These are phyloP conservation scores for Citrus inodora DNA, from an alignment of 345 rosid genomes.

Conservation along the genomic window DNA sequence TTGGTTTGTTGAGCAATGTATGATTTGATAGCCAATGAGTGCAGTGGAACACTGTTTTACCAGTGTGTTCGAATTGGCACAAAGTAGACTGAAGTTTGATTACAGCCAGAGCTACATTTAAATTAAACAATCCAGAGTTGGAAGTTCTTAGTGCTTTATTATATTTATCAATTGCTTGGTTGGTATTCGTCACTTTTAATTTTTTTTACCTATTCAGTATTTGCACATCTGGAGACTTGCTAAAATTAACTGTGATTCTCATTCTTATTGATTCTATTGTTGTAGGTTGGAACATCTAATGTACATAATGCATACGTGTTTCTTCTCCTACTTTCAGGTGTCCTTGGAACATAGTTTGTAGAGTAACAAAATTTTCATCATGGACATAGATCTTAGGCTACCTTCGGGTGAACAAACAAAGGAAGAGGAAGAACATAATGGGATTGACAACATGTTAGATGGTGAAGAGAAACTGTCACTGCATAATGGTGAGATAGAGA, in stretches of 20 bases:
- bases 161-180: not conserved
- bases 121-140: not conserved
- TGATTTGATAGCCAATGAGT: not conserved
- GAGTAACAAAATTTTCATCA: slow-evolving; percentile 12
- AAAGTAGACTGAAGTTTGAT: not conserved
- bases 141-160: not conserved
- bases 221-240: not conserved
- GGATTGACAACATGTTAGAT: slow-evolving; percentile 34
- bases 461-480: slow-evolving; percentile 31
- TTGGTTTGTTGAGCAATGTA: not conserved
- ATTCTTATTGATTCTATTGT: not conserved
- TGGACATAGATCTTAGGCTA: slow-evolving; percentile 62
- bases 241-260: not conserved
- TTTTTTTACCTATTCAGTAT: not conserved
- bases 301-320: not conserved
- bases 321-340: slow-evolving; percentile 1
- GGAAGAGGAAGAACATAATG: slow-evolving; percentile 41
- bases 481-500: slow-evolving; percentile 36
- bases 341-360: not conserved
- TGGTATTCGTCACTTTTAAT: not conserved
- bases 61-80: not conserved
- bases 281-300: not conserved
- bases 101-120: not conserved
- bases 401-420: slow-evolving; percentile 58
- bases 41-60: not conserved